Conservation (phyloP, 2,329 filamentous ascomycete genomes). For the Lecanicillium sp. region DNA sequence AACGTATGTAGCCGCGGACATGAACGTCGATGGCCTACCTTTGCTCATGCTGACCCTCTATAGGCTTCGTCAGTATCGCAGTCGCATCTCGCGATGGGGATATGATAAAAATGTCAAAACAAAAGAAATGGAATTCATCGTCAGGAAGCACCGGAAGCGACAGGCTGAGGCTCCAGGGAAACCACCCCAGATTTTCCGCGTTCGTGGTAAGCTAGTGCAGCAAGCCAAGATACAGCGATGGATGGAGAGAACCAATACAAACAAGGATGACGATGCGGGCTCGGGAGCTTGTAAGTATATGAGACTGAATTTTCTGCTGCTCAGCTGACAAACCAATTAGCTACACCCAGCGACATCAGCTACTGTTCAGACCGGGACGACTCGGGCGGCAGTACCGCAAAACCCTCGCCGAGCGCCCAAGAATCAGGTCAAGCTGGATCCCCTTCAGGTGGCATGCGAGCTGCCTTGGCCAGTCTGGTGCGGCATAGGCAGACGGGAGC, state of each 20-base stretch:
- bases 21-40: too few species aligned
- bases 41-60: background rate
- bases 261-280: background rate
- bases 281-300: too few species aligned
- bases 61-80: conserved; percentile 3
- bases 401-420: too few species aligned
- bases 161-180: background rate
- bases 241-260: background rate
- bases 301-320: background rate
- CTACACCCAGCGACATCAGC: conserved; percentile 1
- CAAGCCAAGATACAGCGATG: conserved; percentile 1
- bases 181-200: background rate
- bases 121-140: conserved; percentile 3
- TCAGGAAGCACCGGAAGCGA: background rate
- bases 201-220: background rate
- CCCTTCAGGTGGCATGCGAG: background rate
- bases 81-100: conserved; percentile 5
- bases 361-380: conserved; percentile 1
- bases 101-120: conserved; percentile 3
- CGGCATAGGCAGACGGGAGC: background rate
- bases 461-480: background rate
- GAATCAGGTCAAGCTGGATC: too few species aligned
- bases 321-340: background rate
- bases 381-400: too few species aligned
- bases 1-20: background rate